These are phyloP conservation scores for Cyclotella kingstonii DNA, from an alignment of 108 stramenopile genomes.

Conservation along the genomic window DNA sequence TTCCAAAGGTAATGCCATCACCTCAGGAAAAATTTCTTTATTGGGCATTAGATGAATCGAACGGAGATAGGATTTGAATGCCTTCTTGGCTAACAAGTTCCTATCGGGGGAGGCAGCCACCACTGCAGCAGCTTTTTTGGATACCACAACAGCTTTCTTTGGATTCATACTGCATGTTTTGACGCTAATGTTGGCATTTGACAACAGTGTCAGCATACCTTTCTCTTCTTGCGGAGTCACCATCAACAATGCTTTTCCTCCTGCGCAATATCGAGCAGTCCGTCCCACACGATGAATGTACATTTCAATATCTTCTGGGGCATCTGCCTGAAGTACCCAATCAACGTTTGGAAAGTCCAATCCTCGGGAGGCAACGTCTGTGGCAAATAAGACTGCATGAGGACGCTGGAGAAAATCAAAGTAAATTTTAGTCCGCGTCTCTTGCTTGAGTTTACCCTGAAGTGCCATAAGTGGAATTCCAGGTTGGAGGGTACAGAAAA, in stretches of 20 bases:
- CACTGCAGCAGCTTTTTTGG: constrained; percentile 81
- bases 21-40: constrained; percentile 58
- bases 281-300: constrained; percentile 95
- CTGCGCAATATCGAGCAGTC: constrained; percentile 85
- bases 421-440: constrained; percentile 92
- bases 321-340: constrained; percentile 98
- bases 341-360: constrained; percentile 97
- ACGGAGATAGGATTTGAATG: constrained; percentile 91
- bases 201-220: constrained; percentile 45
- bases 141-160: constrained; percentile 85
- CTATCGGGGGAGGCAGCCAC: constrained; percentile 77
- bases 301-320: constrained; percentile 94
- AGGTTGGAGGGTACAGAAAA: constrained; percentile 92
- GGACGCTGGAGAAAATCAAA: constrained; percentile 89
- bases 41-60: constrained; percentile 88
- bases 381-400: constrained; percentile 93
- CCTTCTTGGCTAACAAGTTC: constrained; percentile 82
- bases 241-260: constrained; percentile 88
- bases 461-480: constrained; percentile 95
- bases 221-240: constrained; percentile 87
- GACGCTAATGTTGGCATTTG: constrained; percentile 77
- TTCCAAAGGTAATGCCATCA: constrained; percentile 72
- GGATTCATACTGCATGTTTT: constrained; percentile 91
- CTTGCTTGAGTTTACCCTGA: constrained; percentile 98
- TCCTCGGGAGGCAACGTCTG: constrained; percentile 96